phyloP scores from a whole-genome alignment of 2,329 filamentous ascomycete species.

The Alternaria viburni region DNA sequence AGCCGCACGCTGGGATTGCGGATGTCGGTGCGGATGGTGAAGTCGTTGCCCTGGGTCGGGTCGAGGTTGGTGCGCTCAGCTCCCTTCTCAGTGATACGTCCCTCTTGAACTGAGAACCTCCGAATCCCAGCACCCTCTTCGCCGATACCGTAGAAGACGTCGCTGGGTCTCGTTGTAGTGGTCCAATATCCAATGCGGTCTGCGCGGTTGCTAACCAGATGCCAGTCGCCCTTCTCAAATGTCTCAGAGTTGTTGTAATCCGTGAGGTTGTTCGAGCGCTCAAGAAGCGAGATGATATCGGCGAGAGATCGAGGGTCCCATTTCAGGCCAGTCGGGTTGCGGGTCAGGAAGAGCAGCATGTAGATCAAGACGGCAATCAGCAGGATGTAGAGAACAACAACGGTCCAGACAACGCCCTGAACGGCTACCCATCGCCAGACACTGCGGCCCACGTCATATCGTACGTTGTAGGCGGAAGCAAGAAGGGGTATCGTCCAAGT shows the following conservation, averaged over 20 bases:
- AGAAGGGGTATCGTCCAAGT: conserved; percentile 83
- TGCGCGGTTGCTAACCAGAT: conserved; percentile 62
- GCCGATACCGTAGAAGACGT: conserved; percentile 82
- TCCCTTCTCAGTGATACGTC: conserved; percentile 56
- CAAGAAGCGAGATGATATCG: conserved; percentile 78
- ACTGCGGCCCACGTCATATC: conserved; percentile 63
- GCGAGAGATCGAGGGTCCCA: conserved; percentile 87
- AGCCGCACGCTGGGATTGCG: conserved; percentile 63
- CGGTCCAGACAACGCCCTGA: conserved; percentile 77
- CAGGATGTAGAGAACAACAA: conserved; percentile 75
- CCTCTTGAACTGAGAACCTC: conserved; percentile 58
- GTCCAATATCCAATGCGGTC: conserved; percentile 89
- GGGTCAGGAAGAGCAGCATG: conserved; percentile 69
- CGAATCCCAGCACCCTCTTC: conserved; percentile 61
- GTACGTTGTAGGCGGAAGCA: conserved; percentile 74
- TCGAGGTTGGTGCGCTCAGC: conserved; percentile 30
- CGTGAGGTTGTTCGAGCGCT: conserved; percentile 77
- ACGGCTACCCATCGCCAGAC: conserved; percentile 82
- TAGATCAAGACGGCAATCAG: conserved; percentile 65
- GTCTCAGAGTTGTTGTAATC: conserved; percentile 76
- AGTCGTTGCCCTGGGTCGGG: conserved; percentile 37
- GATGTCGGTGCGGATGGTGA: conserved; percentile 57
- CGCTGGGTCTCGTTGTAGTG: conserved; percentile 66
- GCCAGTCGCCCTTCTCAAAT: conserved; percentile 59
- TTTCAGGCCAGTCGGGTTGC: conserved; percentile 73